Evolutionary conservation across 225 moss, liverwort and hornwort genomes (phyloP).

Genomic region (Polytrichum formosum): DNA sequence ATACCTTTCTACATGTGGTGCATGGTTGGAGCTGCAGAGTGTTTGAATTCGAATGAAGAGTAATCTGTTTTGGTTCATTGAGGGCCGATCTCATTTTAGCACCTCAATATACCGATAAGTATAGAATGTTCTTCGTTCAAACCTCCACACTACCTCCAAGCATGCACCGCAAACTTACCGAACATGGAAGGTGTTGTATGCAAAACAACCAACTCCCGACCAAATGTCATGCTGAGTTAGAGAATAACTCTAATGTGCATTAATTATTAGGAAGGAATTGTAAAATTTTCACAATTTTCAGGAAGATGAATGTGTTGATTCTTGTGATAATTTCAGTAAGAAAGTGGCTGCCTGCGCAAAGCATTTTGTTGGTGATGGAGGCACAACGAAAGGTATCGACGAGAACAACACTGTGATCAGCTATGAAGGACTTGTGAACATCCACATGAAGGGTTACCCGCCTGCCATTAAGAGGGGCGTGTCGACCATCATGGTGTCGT

Average conservation of each 20-base stretch:
- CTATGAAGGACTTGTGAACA: constrained; percentile 57
- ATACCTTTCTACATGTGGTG: background rate
- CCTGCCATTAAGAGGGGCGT: constrained; percentile 76
- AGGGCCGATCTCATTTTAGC: no score
- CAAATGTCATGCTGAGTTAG: background rate
- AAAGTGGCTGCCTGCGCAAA: constrained; percentile 80
- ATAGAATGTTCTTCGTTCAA: no score
- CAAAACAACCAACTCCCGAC: background rate
- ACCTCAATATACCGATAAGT: no score
- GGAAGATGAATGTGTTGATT: background rate
- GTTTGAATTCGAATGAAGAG: no score
- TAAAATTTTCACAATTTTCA: background rate
- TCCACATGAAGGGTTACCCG: constrained; percentile 83
- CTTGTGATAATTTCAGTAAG: constrained; percentile 18
- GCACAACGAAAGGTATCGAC: constrained; percentile 60
- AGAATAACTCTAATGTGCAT: background rate
- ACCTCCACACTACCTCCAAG: no score
- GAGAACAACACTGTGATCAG: constrained; percentile 76
- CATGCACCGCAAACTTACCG: no score
- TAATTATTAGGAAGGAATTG: background rate
- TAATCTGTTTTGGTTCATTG: no score
- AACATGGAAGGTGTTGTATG: background rate
- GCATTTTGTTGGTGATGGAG: constrained; percentile 92
- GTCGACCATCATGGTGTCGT: constrained; percentile 75
- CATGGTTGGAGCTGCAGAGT: background rate